These are phyloP conservation scores for Pseudogymnoascus sp. DNA, from an alignment of 2,329 filamentous ascomycete species.

Conservation along the genomic window DNA sequence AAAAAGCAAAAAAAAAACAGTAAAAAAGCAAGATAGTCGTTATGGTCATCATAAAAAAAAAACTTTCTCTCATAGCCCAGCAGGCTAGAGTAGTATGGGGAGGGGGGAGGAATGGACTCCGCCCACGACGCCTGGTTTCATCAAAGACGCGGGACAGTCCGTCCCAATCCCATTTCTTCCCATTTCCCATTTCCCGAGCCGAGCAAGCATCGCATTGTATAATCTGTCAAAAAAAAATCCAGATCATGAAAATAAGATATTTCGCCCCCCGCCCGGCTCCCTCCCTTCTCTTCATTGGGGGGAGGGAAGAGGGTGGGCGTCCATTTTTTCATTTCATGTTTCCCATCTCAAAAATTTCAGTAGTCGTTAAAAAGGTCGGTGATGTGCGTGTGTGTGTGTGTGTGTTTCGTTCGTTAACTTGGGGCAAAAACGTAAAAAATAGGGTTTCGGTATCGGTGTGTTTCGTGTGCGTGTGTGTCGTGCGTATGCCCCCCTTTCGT, in stretches of 20 bases:
- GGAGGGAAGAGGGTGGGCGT: neutral
- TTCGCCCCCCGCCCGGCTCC: neutral
- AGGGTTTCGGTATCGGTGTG: neutral
- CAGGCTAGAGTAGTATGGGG: neutral
- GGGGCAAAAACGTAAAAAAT: neutral
- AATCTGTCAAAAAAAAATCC: neutral
- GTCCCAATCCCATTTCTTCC: neutral
- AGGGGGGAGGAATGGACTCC: neutral
- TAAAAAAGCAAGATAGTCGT: neutral
- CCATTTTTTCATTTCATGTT: neutral
- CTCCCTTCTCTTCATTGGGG: neutral
- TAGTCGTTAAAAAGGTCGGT: neutral
- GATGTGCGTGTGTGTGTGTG: neutral
- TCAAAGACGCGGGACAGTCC: neutral
- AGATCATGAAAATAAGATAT: neutral
- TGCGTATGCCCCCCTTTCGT: neutral
- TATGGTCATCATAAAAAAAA: neutral
- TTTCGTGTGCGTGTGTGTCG: neutral
- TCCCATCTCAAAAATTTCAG: neutral
- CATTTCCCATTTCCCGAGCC: neutral
- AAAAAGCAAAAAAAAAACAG: neutral
- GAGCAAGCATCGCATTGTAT: neutral
- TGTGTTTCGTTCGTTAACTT: neutral
- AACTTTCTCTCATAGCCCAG: neutral
- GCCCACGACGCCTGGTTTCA: neutral